These are phyloP conservation scores for Aspergillus bridgeri DNA, from an alignment of 495 filamentous ascomycete species.

Conservation along the genomic window DNA sequence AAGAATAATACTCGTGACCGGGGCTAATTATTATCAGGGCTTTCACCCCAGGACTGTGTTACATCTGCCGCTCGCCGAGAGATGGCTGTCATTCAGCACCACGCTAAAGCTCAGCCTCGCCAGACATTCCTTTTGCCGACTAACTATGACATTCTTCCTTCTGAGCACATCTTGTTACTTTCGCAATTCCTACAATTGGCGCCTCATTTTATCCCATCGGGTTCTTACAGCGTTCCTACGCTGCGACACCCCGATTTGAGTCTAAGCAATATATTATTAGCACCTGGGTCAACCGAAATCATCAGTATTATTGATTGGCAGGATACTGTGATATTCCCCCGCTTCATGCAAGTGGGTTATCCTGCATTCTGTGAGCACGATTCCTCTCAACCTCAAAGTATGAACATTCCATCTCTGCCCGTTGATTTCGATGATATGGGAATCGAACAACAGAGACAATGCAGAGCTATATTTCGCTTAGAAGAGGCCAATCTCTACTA, in stretches of 20 bases:
- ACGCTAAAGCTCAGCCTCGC: conserved; percentile 31
- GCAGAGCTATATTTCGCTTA: conserved; percentile 25
- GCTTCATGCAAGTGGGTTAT: conserved; percentile 37
- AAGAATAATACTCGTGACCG: too few species aligned
- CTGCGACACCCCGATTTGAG: conserved; percentile 35
- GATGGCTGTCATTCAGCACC: conserved; percentile 24
- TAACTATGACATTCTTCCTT: conserved; percentile 25
- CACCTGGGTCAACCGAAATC: conserved; percentile 29
- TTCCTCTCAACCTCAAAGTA: conserved; percentile 28
- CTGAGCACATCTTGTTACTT: conserved; percentile 29
- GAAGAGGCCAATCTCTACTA: conserved; percentile 38
- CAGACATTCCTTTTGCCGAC: conserved; percentile 34
- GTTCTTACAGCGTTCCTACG: conserved; percentile 22
- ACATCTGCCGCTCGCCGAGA: conserved; percentile 35
- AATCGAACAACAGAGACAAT: conserved; percentile 25
- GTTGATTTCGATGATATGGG: conserved; percentile 28
- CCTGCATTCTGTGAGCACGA: conserved; percentile 38
- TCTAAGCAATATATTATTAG: conserved; percentile 30
- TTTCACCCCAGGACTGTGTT: conserved; percentile 27
- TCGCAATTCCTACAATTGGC: conserved; percentile 29
- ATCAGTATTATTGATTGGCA: conserved; percentile 37
- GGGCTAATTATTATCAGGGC: conserved; percentile 27
- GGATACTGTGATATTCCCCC: conserved; percentile 28
- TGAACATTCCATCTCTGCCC: conserved; percentile 30
- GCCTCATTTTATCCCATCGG: conserved; percentile 23